Conservation (phyloP, 352 stramenopile species). For the Globisporangium orthogonon region DNA sequence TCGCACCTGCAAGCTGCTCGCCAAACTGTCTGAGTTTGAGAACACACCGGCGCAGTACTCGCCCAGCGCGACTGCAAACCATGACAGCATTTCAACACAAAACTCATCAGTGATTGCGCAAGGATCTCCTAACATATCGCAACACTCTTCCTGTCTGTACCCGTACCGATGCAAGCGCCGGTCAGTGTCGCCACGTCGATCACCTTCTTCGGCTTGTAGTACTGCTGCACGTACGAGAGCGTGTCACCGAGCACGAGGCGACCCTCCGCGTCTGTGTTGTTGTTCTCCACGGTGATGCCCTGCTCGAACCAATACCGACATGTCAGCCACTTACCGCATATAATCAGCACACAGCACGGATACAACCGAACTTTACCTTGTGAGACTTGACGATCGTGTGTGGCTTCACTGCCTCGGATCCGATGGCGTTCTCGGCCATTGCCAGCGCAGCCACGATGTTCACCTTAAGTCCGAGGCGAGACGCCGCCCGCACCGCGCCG, state of each 20-base stretch:
- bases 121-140: not conserved
- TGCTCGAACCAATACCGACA: not conserved
- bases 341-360: not conserved
- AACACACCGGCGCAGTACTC: slow-evolving; percentile 89
- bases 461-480: slow-evolving; percentile 60
- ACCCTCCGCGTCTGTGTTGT: slow-evolving; percentile 91
- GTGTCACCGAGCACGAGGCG: slow-evolving; percentile 88
- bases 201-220: slow-evolving; percentile 88
- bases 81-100: not conserved
- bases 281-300: slow-evolving; percentile 89
- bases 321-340: too few species aligned
- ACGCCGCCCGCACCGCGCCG: slow-evolving; percentile 66
- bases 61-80: slow-evolving; percentile 63
- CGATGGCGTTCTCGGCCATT: slow-evolving; percentile 81
- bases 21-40: slow-evolving; percentile 88
- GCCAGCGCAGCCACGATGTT: slow-evolving; percentile 78
- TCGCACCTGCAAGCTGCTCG: slow-evolving; percentile 43
- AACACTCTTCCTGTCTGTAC: not conserved
- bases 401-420: slow-evolving; percentile 83
- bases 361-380: slow-evolving; percentile 28
- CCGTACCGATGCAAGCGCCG: slow-evolving; percentile 76
- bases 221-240: slow-evolving; percentile 85
- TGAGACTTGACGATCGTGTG: slow-evolving; percentile 87
- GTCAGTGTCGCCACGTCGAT: slow-evolving; percentile 94
- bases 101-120: not conserved